Percentiles rank a stretch among this genome's conserved stretches.
Evolutionary conservation across 2,329 filamentous ascomycete genomes (phyloP).

Genomic region (Aspergillus fijiensis): DNA sequence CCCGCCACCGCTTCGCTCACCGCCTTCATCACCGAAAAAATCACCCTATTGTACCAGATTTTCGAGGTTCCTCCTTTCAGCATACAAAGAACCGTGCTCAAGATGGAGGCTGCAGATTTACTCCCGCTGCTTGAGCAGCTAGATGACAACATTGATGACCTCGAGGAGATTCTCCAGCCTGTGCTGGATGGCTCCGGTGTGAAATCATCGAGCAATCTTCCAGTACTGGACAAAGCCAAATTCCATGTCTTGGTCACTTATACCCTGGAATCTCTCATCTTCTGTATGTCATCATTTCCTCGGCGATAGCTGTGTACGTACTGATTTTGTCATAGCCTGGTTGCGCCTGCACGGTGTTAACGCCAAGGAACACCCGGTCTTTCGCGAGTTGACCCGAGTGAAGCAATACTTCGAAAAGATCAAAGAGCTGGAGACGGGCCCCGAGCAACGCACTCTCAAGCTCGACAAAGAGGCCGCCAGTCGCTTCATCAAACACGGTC

Average conservation of each 20-base stretch:
- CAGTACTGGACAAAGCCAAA: conserved; percentile 92
- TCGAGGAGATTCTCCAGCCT: conserved; percentile 73
- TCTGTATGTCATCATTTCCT: conserved; percentile 57
- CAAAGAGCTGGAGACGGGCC: conserved; percentile 68
- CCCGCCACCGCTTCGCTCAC: conserved; percentile 21
- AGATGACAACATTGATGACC: conserved; percentile 73
- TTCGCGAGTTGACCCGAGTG: conserved; percentile 79
- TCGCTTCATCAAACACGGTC: conserved; percentile 77
- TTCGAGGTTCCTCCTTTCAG: background rate
- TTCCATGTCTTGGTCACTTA: conserved; percentile 87
- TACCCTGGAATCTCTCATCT: conserved; percentile 84
- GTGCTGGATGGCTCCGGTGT: conserved; percentile 65
- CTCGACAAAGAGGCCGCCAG: conserved; percentile 74
- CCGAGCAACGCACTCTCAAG: conserved; percentile 57
- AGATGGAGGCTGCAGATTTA: conserved; percentile 60
- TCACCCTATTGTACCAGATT: conserved; percentile 10
- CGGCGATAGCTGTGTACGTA: conserved; percentile 7
- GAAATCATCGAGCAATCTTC: conserved; percentile 72
- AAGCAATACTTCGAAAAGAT: conserved; percentile 94
- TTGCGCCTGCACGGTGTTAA: conserved; percentile 76
- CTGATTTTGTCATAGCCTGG: conserved; percentile 54
- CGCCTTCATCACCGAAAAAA: conserved; percentile 23
- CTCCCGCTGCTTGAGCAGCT: conserved; percentile 70
- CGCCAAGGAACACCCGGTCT: conserved; percentile 81
- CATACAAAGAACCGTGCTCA: conserved; percentile 10